Base-by-base conservation (phyloP, 805 yeast genomes). In the Candida hungchunana region DNA sequence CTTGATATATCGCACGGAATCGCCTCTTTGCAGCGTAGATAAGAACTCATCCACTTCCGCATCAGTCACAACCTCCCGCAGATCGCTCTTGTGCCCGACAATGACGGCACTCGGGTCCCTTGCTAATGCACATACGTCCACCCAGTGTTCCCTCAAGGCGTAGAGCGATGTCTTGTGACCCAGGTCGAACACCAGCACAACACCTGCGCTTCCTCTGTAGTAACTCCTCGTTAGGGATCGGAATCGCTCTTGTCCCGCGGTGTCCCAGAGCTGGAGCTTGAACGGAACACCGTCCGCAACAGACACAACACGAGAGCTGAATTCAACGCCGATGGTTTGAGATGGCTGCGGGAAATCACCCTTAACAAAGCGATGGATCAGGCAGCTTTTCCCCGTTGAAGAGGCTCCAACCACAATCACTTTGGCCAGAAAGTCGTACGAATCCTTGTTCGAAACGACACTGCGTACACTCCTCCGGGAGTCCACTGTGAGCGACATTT, bases 331-430 rank as follows among this genome's bases (percentile, higher is more conserved):
- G n/a, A 63, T 62, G 0, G 69, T 63, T 39, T 62, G 67, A 7
- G 63, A 55, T 4, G 53, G 17, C 2, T 33, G 11, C 13, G 40
- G 37, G 20, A 39, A 41, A 15, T 59, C 60, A 5, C 50, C 49
- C 16, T 56, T 48, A 7, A 60, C 40, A 29, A 59, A 63, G 12
- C 60, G 48, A 31, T 58, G 66, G 28, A 70, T 46, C n/a, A 70
- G 51, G 18, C 70, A 64, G 2, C 70, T 60, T 44, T 67, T 67
- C 4, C 73, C 73, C 26, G 64, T 60, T 0, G 69, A 67, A 2
- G 70, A 60, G 1, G 68, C 60, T 0, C 73, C 73, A 9, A 67
- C 62, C 21, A 67, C 49, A 24, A 69, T 69, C 14, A 64, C 60
- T 28, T 67, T 67, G 25, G 63, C 57, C 7, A 63, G 50, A 32